Evolutionary conservation across 305 asterid species (phyloP), one percentile per base, ranked within the genome.

Genomic region (Nicotiana rustica): DNA sequence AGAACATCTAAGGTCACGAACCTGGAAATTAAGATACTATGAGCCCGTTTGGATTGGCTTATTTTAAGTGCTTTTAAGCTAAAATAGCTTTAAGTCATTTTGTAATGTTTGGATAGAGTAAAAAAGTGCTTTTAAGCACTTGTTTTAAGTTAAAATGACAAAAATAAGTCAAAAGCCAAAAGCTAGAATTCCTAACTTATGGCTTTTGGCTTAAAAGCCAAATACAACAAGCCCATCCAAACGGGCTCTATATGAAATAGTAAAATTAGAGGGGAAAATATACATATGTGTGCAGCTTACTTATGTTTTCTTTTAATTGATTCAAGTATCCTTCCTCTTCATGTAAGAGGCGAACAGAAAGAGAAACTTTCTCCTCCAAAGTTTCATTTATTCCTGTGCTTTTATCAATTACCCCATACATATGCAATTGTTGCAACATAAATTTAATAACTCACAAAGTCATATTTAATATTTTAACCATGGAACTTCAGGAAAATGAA

Each of bases 321-420:
- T 49, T 47, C 0, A 71, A 71, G 21, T 71, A 71, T 61, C 78
- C 14, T 21, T 71, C 61, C 61, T 21, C 41, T 47, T 21, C 49
- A 71, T 19, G 61, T 71, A 47, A 71, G 19, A 71, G 41, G 61
- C 25, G 19, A 71, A 47, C 15, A 47, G 61, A 35, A 71, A 71
- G 79, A 61, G 0, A n/a, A 1, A 44, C 2, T 44, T 44, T 10
- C 62, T 71, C 38, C 61, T 73, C 19, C 41, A 47, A 19, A 25
- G 29, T 47, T 47, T 25, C 44, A 21, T 15, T 1, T 75, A 29
- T 19, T 73, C 2, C 13, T 49, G 15, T 13, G 15, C 14, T 25
- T 75, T 25, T 14, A 75, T 75, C 79, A 75, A 75, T 47, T 25
- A 2, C 44, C 44, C 5, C 29, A 52, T 15, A 52, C 47, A 75